phyloP scores from a whole-genome alignment of 345 rosid species.

The Citrus trifoliata region DNA sequence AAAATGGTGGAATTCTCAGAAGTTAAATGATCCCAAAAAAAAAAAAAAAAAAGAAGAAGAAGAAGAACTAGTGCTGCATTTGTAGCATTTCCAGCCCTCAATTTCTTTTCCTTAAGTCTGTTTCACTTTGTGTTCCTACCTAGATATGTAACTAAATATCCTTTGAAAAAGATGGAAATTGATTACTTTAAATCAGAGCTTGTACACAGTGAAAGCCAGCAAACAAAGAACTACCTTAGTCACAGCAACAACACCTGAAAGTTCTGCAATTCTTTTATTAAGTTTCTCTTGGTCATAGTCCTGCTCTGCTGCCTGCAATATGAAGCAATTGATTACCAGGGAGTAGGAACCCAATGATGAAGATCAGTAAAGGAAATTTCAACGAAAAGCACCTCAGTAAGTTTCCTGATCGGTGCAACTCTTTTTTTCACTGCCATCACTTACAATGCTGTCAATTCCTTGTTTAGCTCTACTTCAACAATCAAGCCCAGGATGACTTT shows the following conservation, averaged over 20 bases:
- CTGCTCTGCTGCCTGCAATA: slow-evolving; percentile 23
- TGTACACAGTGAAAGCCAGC: background rate
- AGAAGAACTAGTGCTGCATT: slow-evolving; percentile 33
- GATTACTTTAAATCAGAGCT: background rate
- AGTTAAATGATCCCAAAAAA: no score
- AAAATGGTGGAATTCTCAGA: background rate
- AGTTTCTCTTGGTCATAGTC: slow-evolving; percentile 29
- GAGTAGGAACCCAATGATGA: no score
- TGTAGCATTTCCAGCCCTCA: slow-evolving; percentile 28
- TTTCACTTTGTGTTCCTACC: background rate
- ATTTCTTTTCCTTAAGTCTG: slow-evolving; percentile 12
- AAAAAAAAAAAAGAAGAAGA: no score
- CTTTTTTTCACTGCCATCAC: no score
- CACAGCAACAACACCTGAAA: background rate
- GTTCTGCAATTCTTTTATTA: background rate
- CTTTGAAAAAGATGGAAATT: background rate
- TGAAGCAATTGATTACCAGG: no score
- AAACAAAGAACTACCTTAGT: background rate
- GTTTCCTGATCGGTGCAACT: no score
- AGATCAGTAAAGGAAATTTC: no score
- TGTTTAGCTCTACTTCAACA: no score
- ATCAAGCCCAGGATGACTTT: no score
- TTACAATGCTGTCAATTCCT: no score
- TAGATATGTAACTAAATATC: background rate
- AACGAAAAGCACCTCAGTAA: no score